phyloP scores from a whole-genome alignment of 2,329 filamentous ascomycete species.

The Fusarium nisikadoi region DNA sequence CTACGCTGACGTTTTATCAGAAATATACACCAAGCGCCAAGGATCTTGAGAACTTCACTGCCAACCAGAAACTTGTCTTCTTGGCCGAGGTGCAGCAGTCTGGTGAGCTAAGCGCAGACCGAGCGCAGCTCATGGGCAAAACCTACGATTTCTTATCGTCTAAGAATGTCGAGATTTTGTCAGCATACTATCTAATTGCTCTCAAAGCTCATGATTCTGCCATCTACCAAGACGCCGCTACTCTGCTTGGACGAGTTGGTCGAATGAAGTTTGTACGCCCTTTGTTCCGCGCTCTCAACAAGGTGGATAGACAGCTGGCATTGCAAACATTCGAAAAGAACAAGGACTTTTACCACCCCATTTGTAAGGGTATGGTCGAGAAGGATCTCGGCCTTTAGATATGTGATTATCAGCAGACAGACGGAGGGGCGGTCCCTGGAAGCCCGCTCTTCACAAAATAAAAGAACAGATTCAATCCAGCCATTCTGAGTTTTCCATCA shows the following conservation, averaged over 20 bases:
- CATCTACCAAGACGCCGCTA: conserved; percentile 76
- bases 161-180: conserved; percentile 86
- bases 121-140: conserved; percentile 77
- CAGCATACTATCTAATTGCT: conserved; percentile 82
- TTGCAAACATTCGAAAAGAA: conserved; percentile 87
- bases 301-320: conserved; percentile 79
- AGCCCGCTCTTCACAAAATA: background rate
- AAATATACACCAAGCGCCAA: conserved; percentile 71
- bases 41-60: conserved; percentile 80
- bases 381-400: conserved; percentile 73
- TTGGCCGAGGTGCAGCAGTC: conserved; percentile 79
- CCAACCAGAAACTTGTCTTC: conserved; percentile 93
- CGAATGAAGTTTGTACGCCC: conserved; percentile 98
- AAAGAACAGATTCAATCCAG: conserved; percentile 47
- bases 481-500: conserved; percentile 55
- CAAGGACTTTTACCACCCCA: conserved; percentile 94
- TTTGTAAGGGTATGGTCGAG: conserved; percentile 85
- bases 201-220: conserved; percentile 77
- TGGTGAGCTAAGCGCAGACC: conserved; percentile 69
- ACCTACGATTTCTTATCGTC: conserved; percentile 79
- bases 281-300: conserved; percentile 79
- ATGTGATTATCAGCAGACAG: background rate
- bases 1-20: conserved; percentile 49
- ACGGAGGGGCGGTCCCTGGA: background rate
- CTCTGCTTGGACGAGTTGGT: conserved; percentile 83